Evolutionary conservation across 2,329 filamentous ascomycete species (phyloP), one percentile per base, ranked within the genome.

Genomic region (Colletotrichum lupini): DNA sequence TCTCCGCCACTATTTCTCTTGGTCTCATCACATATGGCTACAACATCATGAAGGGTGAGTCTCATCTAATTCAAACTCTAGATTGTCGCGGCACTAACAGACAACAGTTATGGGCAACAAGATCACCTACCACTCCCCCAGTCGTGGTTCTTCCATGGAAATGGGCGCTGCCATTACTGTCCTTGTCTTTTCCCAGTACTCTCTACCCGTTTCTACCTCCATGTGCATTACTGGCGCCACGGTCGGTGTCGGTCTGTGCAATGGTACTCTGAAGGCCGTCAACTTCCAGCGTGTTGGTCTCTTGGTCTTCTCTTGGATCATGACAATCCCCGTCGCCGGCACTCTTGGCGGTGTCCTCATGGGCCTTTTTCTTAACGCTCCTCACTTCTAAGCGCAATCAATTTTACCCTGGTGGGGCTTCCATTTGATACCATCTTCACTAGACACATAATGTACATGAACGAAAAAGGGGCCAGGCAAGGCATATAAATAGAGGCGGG

Each of bases 171-270:
- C 93, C 76, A 90, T 95, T 76, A 95, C 93, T 11, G 90, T 95
- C 73, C 89, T 95, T 28, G 83, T 95, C 80, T 94, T 94, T 86
- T 94, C 92, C 0, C 92, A 94, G 80, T 94, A 88, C 86, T 90
- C 89, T 1, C 91, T 95, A 0, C 93, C 93, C 49, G 93, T 95
- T 32, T 95, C 93, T 0, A 95, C 92, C 2, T 92, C 91, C 22
- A 92, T 92, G 93, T 95, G 93, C 81, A 94, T 95, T 81, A 95
- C 93, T 1, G 93, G 93, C 67, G 93, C 93, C 30, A 95, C 92
- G 0, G 91, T 95, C 57, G 93, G 93, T 73, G 93, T 95, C 61
- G 93, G 92, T 79, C 90, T 95, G 24, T 94, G 92, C 87, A 95
- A 94, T 80, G 92, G 92, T 42, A 91, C 88, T 32, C 75, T 90